Evolutionary conservation across 176 grass and related monocot genomes (phyloP).

Genomic region (Oryza nivara): DNA sequence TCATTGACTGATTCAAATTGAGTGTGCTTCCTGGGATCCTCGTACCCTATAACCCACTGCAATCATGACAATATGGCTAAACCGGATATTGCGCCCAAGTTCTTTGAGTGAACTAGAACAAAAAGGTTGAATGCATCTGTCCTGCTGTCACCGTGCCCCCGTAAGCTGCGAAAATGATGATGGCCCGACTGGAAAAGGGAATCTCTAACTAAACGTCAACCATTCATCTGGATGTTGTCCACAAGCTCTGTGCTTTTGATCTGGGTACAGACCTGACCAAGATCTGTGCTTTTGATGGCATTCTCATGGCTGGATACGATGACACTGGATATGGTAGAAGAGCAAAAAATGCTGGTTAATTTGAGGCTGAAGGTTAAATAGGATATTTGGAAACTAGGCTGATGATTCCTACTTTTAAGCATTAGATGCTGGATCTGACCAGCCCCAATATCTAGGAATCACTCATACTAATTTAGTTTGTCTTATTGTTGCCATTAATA

Average conservation of each 20-base stretch:
- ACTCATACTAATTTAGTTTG: neutral
- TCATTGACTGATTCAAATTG: neutral
- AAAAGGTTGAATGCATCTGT: conserved; percentile 17
- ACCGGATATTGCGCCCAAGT: neutral
- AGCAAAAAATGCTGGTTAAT: conserved; percentile 1
- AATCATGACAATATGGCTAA: neutral
- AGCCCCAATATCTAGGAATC: neutral
- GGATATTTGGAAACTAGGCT: conserved; percentile 19
- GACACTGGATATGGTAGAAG: conserved; percentile 16
- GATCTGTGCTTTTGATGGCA: conserved; percentile 6
- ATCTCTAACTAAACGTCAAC: neutral
- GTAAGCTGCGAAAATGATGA: conserved; percentile 2
- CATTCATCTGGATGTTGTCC: conserved; percentile 3
- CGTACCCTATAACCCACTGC: neutral
- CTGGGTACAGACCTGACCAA: neutral
- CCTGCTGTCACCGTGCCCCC: neutral
- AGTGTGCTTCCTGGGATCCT: neutral
- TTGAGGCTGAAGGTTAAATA: neutral
- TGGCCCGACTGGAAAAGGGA: neutral
- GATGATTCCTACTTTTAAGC: conserved; percentile 7
- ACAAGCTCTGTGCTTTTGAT: neutral
- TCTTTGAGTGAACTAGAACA: neutral
- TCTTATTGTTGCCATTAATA: too few relatives aligned
- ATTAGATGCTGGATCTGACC: conserved; percentile 13
- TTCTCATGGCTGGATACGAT: conserved; percentile 9